These are phyloP conservation scores for Phyllachora maydis DNA, from an alignment of 2,329 filamentous ascomycete species.

Conservation along the genomic window DNA sequence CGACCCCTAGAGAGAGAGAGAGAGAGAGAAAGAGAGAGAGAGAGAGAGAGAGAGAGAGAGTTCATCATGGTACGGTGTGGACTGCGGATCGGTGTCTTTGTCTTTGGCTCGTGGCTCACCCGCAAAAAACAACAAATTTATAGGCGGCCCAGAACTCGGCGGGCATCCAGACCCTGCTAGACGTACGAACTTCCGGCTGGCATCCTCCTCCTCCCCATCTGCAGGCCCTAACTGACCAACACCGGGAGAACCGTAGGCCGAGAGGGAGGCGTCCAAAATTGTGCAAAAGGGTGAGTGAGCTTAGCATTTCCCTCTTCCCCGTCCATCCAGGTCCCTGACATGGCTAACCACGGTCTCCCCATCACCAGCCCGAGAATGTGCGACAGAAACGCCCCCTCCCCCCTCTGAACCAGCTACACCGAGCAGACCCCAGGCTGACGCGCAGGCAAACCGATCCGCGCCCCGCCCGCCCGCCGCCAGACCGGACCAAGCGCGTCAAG, in stretches of 20 bases:
- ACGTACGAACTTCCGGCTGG: conserved; percentile 44
- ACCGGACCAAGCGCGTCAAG: conserved; percentile 92
- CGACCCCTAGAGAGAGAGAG: too few species aligned
- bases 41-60: too few species aligned
- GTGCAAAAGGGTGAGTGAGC: conserved; percentile 66
- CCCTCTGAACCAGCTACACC: too few species aligned
- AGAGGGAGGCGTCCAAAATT: conserved; percentile 97
- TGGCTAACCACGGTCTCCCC: too few species aligned
- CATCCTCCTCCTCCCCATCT: conserved; percentile 1
- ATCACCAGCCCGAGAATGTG: conserved; percentile 67
- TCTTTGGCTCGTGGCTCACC: too few species aligned
- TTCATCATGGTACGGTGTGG: too few species aligned
- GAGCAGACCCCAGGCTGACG: too few species aligned
- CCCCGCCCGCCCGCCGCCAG: conserved; percentile 17
- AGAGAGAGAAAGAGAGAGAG: too few species aligned
- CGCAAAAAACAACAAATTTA: too few species aligned
- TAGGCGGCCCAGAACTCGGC: conserved; percentile 97
- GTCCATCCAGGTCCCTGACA: conserved; percentile 9
- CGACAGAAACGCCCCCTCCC: too few species aligned
- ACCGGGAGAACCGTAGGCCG: conserved; percentile 39
- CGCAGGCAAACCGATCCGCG: too few species aligned
- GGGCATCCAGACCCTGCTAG: conserved; percentile 95
- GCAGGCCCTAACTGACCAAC: conserved; percentile 1
- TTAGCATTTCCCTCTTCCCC: not conserved
- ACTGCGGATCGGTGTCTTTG: too few species aligned